Evolutionary conservation across 176 grass and related monocot species (phyloP).

Genomic region (Triticum dicoccoides): DNA sequence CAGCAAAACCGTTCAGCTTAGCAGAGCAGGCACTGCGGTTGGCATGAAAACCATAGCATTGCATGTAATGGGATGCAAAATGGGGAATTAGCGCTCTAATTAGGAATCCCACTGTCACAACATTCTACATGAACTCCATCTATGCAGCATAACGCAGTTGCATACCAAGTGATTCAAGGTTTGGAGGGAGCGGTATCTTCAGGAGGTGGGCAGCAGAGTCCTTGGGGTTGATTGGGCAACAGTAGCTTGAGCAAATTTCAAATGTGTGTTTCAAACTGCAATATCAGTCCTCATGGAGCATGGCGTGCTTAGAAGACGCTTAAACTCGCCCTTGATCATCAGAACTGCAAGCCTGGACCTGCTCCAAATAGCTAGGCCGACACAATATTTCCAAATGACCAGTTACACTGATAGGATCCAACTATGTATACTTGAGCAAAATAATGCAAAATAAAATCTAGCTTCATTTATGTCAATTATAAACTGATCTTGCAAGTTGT

Average conservation of each 20-base stretch:
- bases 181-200: neutral
- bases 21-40: neutral
- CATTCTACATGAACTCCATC: neutral
- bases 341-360: neutral
- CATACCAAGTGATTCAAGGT: neutral
- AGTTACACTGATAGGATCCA: neutral
- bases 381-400: neutral
- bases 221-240: neutral
- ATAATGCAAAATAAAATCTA: neutral
- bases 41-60: neutral
- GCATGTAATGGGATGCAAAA: neutral
- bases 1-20: neutral
- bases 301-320: neutral
- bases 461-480: neutral
- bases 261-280: neutral
- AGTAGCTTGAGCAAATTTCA: neutral
- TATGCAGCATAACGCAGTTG: neutral
- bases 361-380: neutral
- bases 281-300: neutral
- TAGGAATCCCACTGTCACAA: neutral
- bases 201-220: neutral
- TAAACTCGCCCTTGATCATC: neutral
- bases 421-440: neutral
- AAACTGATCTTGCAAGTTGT: neutral
- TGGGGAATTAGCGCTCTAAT: neutral